A percentile compares a stretch with the other conserved stretches of the same genome.
Conservation (phyloP, 1,139 yeast genomes). For the Geotrichum klebahnii region DNA sequence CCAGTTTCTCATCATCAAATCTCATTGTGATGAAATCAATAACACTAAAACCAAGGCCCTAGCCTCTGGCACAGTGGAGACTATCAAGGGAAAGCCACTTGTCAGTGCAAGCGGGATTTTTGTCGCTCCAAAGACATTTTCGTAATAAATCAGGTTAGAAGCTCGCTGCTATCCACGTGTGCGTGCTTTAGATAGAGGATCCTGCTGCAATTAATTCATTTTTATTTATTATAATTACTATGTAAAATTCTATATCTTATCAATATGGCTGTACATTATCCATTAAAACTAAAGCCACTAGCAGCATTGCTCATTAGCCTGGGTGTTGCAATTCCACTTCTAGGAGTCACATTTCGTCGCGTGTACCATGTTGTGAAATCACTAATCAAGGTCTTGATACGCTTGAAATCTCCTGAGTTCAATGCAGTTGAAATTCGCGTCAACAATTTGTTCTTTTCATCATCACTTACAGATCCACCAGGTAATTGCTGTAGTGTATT, state of each 20-base stretch:
- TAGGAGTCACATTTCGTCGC: constrained; percentile 55
- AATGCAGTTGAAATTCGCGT: constrained; percentile 57
- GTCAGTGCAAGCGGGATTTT: constrained; percentile 33
- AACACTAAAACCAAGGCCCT: constrained; percentile 27
- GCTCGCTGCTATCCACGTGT: too few relatives aligned
- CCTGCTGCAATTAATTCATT: too few relatives aligned
- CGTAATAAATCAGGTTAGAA: too few relatives aligned
- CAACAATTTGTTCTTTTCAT: constrained; percentile 61
- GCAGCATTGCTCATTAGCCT: constrained; percentile 1
- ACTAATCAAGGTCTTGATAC: constrained; percentile 63
- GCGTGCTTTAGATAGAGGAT: too few relatives aligned
- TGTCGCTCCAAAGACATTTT: constrained; percentile 21
- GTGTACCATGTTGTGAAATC: constrained; percentile 82
- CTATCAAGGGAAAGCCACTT: constrained; percentile 41
- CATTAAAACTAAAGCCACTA: constrained; percentile 9
- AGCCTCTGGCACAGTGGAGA: constrained; percentile 45
- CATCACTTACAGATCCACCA: constrained; percentile 53
- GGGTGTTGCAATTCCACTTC: constrained; percentile 10
- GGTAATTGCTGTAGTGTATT: constrained; percentile 55
- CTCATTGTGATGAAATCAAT: constrained; percentile 30
- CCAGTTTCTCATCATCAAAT: constrained; percentile 61
- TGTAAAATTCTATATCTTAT: too few relatives aligned
- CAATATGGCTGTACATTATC: too few relatives aligned
- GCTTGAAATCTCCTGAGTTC: constrained; percentile 64
- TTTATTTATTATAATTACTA: too few relatives aligned